A percentile compares a stretch with the other conserved stretches of the same genome.
phyloP scores from a whole-genome alignment of 2,329 filamentous ascomycete genomes.

The Hawksworthiomyces lignivorus region DNA sequence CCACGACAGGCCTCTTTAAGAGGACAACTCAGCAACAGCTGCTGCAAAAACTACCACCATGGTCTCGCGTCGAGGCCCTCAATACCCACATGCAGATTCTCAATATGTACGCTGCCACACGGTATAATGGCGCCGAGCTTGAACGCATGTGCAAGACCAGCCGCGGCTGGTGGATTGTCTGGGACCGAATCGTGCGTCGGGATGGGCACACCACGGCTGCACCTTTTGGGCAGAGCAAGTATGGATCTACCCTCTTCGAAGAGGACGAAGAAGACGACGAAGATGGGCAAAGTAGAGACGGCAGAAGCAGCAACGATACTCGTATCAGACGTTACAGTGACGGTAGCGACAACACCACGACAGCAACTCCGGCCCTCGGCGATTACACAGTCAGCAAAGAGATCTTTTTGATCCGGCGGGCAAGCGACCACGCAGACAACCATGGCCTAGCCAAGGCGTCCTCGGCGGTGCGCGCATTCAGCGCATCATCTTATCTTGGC shows the following conservation, averaged over 20 bases:
- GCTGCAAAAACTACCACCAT: conserved; percentile 21
- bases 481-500: conserved; percentile 10
- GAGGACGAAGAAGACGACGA: conserved; percentile 1
- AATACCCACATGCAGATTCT: conserved; percentile 59
- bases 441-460: conserved; percentile 28
- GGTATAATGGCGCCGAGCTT: conserved; percentile 34
- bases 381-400: conserved; percentile 40
- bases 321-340: conserved; percentile 3
- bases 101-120: conserved; percentile 43
- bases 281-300: neutral
- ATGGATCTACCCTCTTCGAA: conserved; percentile 7
- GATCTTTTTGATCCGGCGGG: conserved; percentile 52
- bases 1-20: too few relatives aligned
- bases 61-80: conserved; percentile 56
- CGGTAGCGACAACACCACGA: conserved; percentile 4
- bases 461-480: conserved; percentile 13
- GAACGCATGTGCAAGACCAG: conserved; percentile 60
- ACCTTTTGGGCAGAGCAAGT: conserved; percentile 1
- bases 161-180: conserved; percentile 63
- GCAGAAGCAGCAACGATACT: neutral
- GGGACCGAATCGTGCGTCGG: conserved; percentile 47
- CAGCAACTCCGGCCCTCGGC: neutral
- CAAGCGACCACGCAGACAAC: conserved; percentile 42
- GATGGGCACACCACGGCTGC: conserved; percentile 7
- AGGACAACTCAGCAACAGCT: neutral